Percentiles rank a stretch among this genome's conserved stretches.
Evolutionary conservation across 257 asterid genomes (phyloP).

Genomic region (Handroanthus guayacan): DNA sequence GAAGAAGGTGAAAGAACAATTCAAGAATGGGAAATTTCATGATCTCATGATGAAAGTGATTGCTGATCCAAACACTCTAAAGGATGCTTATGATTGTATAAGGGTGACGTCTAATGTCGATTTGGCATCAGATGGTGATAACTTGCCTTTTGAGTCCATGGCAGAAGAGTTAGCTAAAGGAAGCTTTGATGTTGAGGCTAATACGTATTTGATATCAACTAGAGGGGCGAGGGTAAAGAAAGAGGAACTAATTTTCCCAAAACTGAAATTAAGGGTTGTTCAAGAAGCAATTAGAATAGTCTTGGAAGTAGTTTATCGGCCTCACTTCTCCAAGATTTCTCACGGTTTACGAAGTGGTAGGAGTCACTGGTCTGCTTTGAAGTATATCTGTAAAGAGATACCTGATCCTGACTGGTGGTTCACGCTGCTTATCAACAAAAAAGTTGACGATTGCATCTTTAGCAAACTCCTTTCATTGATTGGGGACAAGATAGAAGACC

Average conservation of each 20-base stretch:
- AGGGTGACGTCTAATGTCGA: slow-evolving; percentile 72
- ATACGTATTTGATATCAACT: slow-evolving; percentile 66
- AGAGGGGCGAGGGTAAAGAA: slow-evolving; percentile 62
- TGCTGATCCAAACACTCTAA: slow-evolving; percentile 71
- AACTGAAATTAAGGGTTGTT: slow-evolving; percentile 68
- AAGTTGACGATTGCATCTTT: slow-evolving; percentile 56
- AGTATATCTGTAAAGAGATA: slow-evolving; percentile 78
- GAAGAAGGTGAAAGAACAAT: slow-evolving; percentile 87
- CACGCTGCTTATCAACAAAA: slow-evolving; percentile 59
- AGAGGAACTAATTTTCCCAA: slow-evolving; percentile 73
- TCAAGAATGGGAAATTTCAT: slow-evolving; percentile 65
- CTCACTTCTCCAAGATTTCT: slow-evolving; percentile 86
- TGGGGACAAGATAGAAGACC: slow-evolving; percentile 76
- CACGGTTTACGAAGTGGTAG: slow-evolving; percentile 88
- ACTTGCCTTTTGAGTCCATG: slow-evolving; percentile 69
- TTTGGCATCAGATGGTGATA: slow-evolving; percentile 48
- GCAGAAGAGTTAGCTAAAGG: slow-evolving; percentile 77
- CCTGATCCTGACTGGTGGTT: slow-evolving; percentile 84
- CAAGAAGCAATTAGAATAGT: slow-evolving; percentile 86
- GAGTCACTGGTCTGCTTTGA: slow-evolving; percentile 85
- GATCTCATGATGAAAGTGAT: slow-evolving; percentile 75
- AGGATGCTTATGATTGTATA: slow-evolving; percentile 79
- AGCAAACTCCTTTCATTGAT: slow-evolving; percentile 60
- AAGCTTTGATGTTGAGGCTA: slow-evolving; percentile 62
- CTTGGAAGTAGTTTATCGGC: slow-evolving; percentile 81